phyloP scores from a whole-genome alignment of 2,329 filamentous ascomycete species.

The Verticillium dahliae region DNA sequence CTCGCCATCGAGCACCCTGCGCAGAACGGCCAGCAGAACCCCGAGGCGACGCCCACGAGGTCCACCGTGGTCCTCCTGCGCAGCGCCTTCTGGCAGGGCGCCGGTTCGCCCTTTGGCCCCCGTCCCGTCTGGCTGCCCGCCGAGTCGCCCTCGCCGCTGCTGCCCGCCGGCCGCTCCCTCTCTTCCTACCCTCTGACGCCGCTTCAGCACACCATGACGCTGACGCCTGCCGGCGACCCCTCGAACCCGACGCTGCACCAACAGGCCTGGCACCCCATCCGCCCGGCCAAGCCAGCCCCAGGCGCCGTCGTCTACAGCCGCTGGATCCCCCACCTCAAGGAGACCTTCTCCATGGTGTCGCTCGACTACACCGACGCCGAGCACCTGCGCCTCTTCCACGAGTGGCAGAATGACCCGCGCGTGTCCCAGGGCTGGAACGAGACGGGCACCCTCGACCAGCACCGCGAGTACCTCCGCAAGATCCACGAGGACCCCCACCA shows the following conservation, averaged over 20 bases:
- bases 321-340: conserved; percentile 67
- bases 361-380: conserved; percentile 58
- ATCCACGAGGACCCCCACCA: conserved; percentile 68
- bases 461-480: conserved; percentile 62
- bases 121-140: conserved; percentile 55
- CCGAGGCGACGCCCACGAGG: conserved; percentile 17
- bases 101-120: conserved; percentile 59
- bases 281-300: conserved; percentile 63
- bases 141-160: conserved; percentile 27
- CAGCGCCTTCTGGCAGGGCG: conserved; percentile 63
- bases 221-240: conserved; percentile 30
- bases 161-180: conserved; percentile 23
- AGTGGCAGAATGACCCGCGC: conserved; percentile 78
- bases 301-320: conserved; percentile 70
- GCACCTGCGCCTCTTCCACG: conserved; percentile 66
- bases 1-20: conserved; percentile 43
- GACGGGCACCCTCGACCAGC: conserved; percentile 68
- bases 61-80: conserved; percentile 37
- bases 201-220: conserved; percentile 36
- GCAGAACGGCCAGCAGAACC: conserved; percentile 21
- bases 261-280: conserved; percentile 63
- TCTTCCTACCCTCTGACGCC: conserved; percentile 43
- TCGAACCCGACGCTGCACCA: conserved; percentile 31
- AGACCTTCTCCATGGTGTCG: conserved; percentile 72
- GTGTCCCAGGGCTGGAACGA: conserved; percentile 77